A percentile compares a stretch with the other conserved stretches of the same genome.
Evolutionary conservation across 2,329 filamentous ascomycete genomes (phyloP).

Genomic region (Diaporthe sp.): DNA sequence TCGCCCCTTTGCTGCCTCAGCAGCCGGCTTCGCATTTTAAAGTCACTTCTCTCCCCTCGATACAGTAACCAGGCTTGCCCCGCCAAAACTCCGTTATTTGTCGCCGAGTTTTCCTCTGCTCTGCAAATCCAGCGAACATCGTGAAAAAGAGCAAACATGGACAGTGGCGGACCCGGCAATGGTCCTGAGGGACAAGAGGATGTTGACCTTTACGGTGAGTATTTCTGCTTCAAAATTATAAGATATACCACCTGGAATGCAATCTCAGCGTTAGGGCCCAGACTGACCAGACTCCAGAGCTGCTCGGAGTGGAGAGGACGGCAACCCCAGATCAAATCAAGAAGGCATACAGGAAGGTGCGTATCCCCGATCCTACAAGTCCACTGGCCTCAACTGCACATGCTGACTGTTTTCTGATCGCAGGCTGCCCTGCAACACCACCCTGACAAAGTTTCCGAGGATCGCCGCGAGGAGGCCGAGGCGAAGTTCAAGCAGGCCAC

Average conservation of each 20-base stretch:
- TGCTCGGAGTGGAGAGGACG: conserved; percentile 80
- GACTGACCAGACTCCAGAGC: conserved; percentile 64
- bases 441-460: conserved; percentile 94
- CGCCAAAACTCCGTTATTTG: conserved; percentile 33
- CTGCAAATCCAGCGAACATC: neutral
- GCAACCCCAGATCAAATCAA: conserved; percentile 88
- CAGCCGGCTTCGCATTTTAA: neutral
- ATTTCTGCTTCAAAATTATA: neutral
- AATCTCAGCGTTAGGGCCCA: neutral
- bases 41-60: neutral
- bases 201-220: conserved; percentile 69
- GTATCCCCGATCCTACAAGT: conserved; percentile 43
- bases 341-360: conserved; percentile 95
- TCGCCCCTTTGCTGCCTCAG: neutral
- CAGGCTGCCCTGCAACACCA: conserved; percentile 90
- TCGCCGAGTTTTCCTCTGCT: conserved; percentile 18
- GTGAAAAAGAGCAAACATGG: conserved; percentile 42
- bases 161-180: conserved; percentile 43
- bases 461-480: conserved; percentile 87
- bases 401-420: conserved; percentile 40
- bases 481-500: conserved; percentile 92
- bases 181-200: conserved; percentile 56
- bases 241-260: neutral
- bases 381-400: neutral
- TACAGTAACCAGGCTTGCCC: conserved; percentile 21